Evolutionary conservation across 1,284 basidiomycete genomes (phyloP), one percentile per base, ranked within the genome.

Genomic region (Phellinidium pouzarii): DNA sequence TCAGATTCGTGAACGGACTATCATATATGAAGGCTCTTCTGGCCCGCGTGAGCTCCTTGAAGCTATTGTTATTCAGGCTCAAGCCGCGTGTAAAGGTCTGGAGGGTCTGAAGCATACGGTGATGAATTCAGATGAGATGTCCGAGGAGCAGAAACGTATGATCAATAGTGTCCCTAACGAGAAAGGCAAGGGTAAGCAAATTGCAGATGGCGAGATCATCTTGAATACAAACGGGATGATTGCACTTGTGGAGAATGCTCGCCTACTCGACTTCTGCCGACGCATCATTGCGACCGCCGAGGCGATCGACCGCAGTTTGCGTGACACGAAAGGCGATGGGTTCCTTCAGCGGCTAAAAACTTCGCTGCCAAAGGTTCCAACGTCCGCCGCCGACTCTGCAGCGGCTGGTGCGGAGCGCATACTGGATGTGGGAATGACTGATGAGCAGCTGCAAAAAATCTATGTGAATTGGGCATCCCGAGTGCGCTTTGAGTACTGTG

Each of bases 31-130:
- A 71, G 91, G 91, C 31, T 86, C 87, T 48, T 79, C 90, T 1
- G 86, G 88, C 3, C 92, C 92, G 6, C 82, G 93, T 49, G 93
- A 94, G 65, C 75, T 95, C 27, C 74, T 95, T 42, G 92, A 96
- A 67, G 85, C 80, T 2, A 86, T 94, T 56, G 86, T 86, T 41
- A 91, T 93, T 50, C 93, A 96, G 68, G 90, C 91, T 1, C 80
- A 84, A 52, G 90, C 91, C 11, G 91, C 91, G 2, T 72, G 91
- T 60, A 92, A 91, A 64, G 87, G 90, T 3, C 68, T 94, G 36
- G 84, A 90, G 63, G 79, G 82, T 12, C 66, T 72, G 45, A 87
- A 80, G 61, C 66, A 70, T 3, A 64, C 67, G 12, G 78, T 82
- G 52, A 59, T 65, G 7, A 65, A 66, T 22, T 66, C 70, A n/a